Base-by-base conservation (phyloP, 2,329 filamentous ascomycete species). In the Penicillium hordei region DNA sequence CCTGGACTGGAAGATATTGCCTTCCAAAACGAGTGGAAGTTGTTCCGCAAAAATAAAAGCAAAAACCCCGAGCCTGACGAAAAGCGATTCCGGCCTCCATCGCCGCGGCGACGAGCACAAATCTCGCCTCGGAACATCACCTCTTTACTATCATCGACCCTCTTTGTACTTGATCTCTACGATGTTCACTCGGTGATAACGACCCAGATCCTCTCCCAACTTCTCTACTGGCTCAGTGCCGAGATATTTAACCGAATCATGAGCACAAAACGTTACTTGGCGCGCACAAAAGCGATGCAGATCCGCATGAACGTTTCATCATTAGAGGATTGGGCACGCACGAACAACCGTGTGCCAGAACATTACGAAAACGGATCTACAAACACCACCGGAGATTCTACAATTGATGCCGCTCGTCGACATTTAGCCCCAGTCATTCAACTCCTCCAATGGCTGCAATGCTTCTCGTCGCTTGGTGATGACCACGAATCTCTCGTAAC, bases 181-280 rank as follows among this genome's bases (percentile, higher is more conserved):
- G 94, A 99, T 68, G 92, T 99, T 23, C 94, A 99, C 77, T 97
- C 94, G 0, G 92, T 99, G 64, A 97, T 99, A 70, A 92, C 87
- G 17, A 84, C 92, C 1, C 94, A 99, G 72, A 91, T 97, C 57
- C 80, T 97, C 27, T 90, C 93, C 4, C 94, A 99, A 70, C 82
- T 99, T 2, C 83, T 97, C 44, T 99, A 97, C 78, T 99, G 94
- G 94, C 83, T 99, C 17, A 90, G 93, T 7, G 91, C 93, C 0
- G 94, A 99, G 76, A 85, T 97, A 9, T 99, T 99, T 79, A 99
- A 99, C 75, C 89, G 93, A 58, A 90, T 99, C 74, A 96, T 99
- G 90, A 93, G 90, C 31, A 97, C 95, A 70, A 86, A 91, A 63
- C 93, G 93, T 72, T 99, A 97, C 70, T 82, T 99, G 10, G 93